Conservation (phyloP, 2,329 filamentous ascomycete species). For the Aspergillus hiratsukae region DNA sequence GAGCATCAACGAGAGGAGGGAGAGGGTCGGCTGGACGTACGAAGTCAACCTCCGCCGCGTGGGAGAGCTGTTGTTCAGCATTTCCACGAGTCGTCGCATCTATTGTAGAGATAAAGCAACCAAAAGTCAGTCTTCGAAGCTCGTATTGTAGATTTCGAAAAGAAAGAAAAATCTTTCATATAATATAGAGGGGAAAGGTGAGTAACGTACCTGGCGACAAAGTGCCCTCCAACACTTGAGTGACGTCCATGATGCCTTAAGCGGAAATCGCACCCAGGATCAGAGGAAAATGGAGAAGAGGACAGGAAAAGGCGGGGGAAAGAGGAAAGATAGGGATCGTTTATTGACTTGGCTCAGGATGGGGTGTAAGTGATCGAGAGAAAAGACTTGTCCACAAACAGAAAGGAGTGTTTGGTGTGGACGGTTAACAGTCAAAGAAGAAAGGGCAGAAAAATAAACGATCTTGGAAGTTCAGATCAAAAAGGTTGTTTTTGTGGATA, state of each 20-base stretch:
- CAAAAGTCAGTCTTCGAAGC: constrained; percentile 26
- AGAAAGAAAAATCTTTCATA: neutral
- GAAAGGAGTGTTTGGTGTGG: neutral
- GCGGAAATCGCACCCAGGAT: constrained; percentile 19
- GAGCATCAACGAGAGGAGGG: constrained; percentile 13
- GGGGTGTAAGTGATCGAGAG: neutral
- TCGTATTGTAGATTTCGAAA: neutral
- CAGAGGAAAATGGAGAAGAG: constrained; percentile 15
- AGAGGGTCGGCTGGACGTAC: constrained; percentile 55
- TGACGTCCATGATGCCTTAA: constrained; percentile 78
- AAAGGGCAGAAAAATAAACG: constrained; percentile 14
- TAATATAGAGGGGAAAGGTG: neutral
- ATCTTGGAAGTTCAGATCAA: constrained; percentile 18
- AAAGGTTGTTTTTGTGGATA: constrained; percentile 38
- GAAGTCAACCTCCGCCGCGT: constrained; percentile 92
- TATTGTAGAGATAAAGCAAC: constrained; percentile 50
- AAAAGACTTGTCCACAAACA: neutral
- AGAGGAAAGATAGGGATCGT: neutral
- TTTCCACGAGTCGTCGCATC: constrained; percentile 85
- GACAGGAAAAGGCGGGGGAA: constrained; percentile 1
- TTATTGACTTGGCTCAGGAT: neutral
- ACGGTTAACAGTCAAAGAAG: constrained; percentile 8
- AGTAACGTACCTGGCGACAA: constrained; percentile 75
- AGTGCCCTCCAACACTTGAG: constrained; percentile 94
- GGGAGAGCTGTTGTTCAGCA: constrained; percentile 89